Evolutionary conservation across 164 flowering plant genomes (phyloP), one percentile per base, ranked within the genome.

Genomic region (Magnolia kwangsiensis): DNA sequence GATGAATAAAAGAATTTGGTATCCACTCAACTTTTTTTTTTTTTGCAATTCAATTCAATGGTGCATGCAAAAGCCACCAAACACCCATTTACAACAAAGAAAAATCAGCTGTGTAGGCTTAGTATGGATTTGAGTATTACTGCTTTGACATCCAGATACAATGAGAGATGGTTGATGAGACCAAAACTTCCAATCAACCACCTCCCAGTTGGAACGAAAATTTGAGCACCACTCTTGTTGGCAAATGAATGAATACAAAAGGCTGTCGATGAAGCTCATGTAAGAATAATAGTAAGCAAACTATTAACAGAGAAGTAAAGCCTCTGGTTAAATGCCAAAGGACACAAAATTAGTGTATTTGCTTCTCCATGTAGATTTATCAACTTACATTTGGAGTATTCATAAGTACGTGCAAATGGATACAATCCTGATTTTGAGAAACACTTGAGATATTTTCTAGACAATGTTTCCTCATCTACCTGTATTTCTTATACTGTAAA

Each of bases 201-300:
- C 73, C 83, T 80, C n/a, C 96, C 94, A 21, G 88, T 82, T 8
- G 96, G 96, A 29, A 92, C 89, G 80, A 85, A 90, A 24, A 92
- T 86, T 84, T 88, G 88, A 79, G 96, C 93, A 24, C 97, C 94
- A 49, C 97, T 94, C 81, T 90, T 90, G 79, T 90, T 91, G 10
- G 92, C 74, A 51, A 91, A 91, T 58, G n/a, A n/a, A n/a, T n/a
- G n/a, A n/a, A n/a, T n/a, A n/a, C n/a, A n/a, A n/a, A n/a, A 27
- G 27, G 84, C 75, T 82, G 89, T 51, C 90, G 87, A 82, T 93
- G 94, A 79, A 95, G 94, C 87, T 90, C 88, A 79, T 90, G 91
- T 10, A 97, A 75, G 78, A 93, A 93, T 69, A 95, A 82, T 45
- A 93, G 84, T 14, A 95, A 16, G 85, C 87, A 92, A 14, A 93